Evolutionary conservation across 768 basidiomycete genomes (phyloP).

Genomic region (Sutorius australiensis): DNA sequence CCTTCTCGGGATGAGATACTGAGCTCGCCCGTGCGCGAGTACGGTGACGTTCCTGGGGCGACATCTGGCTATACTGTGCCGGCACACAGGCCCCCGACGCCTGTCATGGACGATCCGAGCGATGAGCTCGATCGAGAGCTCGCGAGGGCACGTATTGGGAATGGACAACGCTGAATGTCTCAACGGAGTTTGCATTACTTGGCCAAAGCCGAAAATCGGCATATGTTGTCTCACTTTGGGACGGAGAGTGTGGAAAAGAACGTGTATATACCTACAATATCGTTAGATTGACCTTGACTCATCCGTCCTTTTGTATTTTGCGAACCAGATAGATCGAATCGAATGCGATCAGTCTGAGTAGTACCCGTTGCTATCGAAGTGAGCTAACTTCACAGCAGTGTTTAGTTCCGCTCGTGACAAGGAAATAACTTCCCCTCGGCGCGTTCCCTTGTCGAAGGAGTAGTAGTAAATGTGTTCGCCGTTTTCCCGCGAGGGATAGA

Average conservation of each 20-base stretch:
- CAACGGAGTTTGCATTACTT: not conserved
- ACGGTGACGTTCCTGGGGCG: slow-evolving; percentile 54
- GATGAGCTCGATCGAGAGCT: slow-evolving; percentile 83
- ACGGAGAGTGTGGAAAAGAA: not conserved
- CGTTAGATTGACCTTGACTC: not conserved
- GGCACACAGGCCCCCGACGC: slow-evolving; percentile 50
- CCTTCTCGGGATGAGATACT: slow-evolving; percentile 80
- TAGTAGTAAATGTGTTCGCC: too few relatives aligned
- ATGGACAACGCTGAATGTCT: slow-evolving; percentile 26
- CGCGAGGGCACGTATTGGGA: slow-evolving; percentile 60
- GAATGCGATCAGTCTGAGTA: too few relatives aligned
- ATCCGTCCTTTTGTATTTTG: not conserved
- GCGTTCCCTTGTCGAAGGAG: too few relatives aligned
- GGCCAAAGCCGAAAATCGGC: not conserved
- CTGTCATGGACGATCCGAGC: slow-evolving; percentile 81
- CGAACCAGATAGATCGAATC: too few relatives aligned
- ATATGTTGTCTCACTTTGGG: not conserved
- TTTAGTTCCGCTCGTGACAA: too few relatives aligned
- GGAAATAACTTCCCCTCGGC: too few relatives aligned
- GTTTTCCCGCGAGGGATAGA: too few relatives aligned
- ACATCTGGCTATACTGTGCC: slow-evolving; percentile 65
- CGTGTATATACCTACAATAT: slow-evolving; percentile 1
- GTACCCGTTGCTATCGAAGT: too few relatives aligned
- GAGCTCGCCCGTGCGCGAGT: slow-evolving; percentile 68
- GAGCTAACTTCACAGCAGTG: too few relatives aligned